These are phyloP conservation scores for Calocera viscosa DNA, from an alignment of 768 basidiomycete species.

Conservation along the genomic window DNA sequence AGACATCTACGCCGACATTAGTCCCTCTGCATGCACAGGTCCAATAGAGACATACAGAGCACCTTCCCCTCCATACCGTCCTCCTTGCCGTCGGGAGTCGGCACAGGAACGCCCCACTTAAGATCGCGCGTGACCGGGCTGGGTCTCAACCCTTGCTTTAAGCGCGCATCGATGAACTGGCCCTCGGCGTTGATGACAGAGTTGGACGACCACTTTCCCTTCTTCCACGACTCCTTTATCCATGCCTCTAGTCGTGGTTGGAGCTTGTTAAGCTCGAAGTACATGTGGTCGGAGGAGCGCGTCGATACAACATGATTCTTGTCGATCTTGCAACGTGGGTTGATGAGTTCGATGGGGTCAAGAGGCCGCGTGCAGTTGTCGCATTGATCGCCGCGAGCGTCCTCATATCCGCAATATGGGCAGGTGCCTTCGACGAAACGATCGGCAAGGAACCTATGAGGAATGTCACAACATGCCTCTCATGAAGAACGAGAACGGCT, in stretches of 20 bases:
- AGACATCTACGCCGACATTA: slow-evolving; percentile 11
- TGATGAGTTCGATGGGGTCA: slow-evolving; percentile 83
- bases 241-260: slow-evolving; percentile 77
- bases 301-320: slow-evolving; percentile 66
- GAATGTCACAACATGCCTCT: slow-evolving; percentile 5
- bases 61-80: slow-evolving; percentile 89
- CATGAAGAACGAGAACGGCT: slow-evolving; percentile 18
- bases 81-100: slow-evolving; percentile 54
- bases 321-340: slow-evolving; percentile 86
- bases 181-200: slow-evolving; percentile 81
- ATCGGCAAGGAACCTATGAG: slow-evolving; percentile 76
- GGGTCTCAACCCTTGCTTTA: slow-evolving; percentile 73
- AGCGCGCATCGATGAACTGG: slow-evolving; percentile 74
- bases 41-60: slow-evolving; percentile 65
- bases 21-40: not conserved
- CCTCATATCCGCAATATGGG: slow-evolving; percentile 86
- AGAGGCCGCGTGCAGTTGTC: slow-evolving; percentile 86
- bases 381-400: slow-evolving; percentile 97
- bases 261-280: slow-evolving; percentile 69
- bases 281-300: slow-evolving; percentile 77
- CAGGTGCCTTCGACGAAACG: slow-evolving; percentile 97
- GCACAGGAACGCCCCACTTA: slow-evolving; percentile 92
- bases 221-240: slow-evolving; percentile 65
- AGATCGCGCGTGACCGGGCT: slow-evolving; percentile 90
- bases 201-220: slow-evolving; percentile 87